These are phyloP conservation scores for Phytophthora hibernalis DNA, from an alignment of 352 stramenopile species.

Conservation along the genomic window DNA sequence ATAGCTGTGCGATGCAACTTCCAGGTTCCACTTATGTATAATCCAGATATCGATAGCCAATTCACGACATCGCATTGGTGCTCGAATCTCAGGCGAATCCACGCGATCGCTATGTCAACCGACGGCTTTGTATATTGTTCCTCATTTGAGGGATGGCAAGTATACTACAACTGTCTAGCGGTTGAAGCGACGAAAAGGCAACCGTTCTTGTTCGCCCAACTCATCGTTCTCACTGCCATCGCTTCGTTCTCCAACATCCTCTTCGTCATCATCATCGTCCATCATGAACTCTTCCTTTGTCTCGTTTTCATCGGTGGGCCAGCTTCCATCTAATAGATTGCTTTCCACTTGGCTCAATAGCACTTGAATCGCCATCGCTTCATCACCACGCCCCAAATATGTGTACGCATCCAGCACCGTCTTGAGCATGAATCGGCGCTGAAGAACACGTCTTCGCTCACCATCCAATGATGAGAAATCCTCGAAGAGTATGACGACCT, in stretches of 20 bases:
- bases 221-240: constrained; percentile 41
- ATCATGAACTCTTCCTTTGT: constrained; percentile 1
- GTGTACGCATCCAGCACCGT: constrained; percentile 62
- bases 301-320: constrained; percentile 1
- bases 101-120: constrained; percentile 6
- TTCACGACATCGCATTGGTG: not conserved
- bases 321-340: constrained; percentile 30
- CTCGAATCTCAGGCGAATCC: not conserved
- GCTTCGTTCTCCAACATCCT: constrained; percentile 28
- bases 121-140: constrained; percentile 29
- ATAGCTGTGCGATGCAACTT: constrained; percentile 16
- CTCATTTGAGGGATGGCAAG: not conserved
- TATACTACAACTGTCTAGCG: constrained; percentile 32
- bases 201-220: constrained; percentile 23
- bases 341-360: constrained; percentile 51
- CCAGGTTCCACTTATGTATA: not conserved
- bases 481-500: constrained; percentile 77
- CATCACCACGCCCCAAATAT: constrained; percentile 56
- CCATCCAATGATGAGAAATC: constrained; percentile 72
- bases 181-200: constrained; percentile 33
- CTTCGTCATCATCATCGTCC: constrained; percentile 26
- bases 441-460: constrained; percentile 64
- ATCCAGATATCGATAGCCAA: not conserved
- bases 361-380: constrained; percentile 67
- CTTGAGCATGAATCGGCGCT: constrained; percentile 67